These are phyloP conservation scores for Trametes cingulata DNA, from an alignment of 768 basidiomycete species.

Conservation along the genomic window DNA sequence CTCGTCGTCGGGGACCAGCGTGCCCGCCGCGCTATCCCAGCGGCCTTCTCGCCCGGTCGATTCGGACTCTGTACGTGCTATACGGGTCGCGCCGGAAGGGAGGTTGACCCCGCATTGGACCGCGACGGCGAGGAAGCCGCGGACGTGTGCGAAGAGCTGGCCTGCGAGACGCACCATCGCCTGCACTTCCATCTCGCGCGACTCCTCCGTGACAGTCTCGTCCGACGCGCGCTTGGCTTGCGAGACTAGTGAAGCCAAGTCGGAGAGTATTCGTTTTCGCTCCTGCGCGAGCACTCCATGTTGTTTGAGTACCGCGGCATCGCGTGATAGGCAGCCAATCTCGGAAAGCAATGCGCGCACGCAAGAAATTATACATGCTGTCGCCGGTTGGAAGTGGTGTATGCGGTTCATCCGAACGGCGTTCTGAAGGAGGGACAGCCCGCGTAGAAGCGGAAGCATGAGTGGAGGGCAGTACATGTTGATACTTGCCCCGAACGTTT, in stretches of 20 bases:
- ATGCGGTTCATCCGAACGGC: conserved; percentile 78
- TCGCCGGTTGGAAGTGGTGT: conserved; percentile 89
- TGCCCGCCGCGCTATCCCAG: conserved; percentile 35
- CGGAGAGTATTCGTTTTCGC: conserved; percentile 78
- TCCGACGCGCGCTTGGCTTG: conserved; percentile 71
- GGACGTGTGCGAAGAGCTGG: conserved; percentile 78
- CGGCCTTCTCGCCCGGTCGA: conserved; percentile 35
- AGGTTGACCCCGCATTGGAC: conserved; percentile 74
- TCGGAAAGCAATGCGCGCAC: conserved; percentile 85
- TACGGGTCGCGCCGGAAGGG: conserved; percentile 33
- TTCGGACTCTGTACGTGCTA: conserved; percentile 30
- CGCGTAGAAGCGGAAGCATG: conserved; percentile 83
- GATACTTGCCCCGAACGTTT: conserved; percentile 48
- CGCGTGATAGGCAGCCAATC: conserved; percentile 81
- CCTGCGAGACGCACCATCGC: conserved; percentile 81
- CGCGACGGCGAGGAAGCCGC: conserved; percentile 75
- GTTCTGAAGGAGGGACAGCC: conserved; percentile 80
- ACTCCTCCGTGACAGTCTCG: conserved; percentile 45
- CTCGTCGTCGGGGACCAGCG: conserved; percentile 29
- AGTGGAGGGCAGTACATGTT: conserved; percentile 69
- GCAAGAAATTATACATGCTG: conserved; percentile 92
- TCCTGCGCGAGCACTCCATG: conserved; percentile 71
- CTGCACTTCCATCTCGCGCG: conserved; percentile 60
- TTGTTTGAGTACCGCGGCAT: conserved; percentile 68
- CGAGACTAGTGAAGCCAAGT: conserved; percentile 79